These are phyloP conservation scores for Bothia castanella DNA, from an alignment of 1,284 basidiomycete genomes.

Conservation along the genomic window DNA sequence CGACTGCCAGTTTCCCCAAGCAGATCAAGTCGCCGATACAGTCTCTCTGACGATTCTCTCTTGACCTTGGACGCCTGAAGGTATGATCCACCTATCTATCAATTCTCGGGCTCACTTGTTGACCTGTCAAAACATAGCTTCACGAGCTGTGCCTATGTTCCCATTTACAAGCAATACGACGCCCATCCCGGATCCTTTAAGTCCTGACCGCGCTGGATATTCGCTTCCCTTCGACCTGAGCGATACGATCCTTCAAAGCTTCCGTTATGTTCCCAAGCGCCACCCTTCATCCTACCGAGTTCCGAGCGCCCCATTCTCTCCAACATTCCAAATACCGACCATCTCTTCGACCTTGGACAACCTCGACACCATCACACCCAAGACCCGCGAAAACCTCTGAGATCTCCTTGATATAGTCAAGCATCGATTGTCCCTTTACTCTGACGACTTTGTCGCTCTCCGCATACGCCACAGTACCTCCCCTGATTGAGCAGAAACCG, in stretches of 20 bases:
- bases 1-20: neutral
- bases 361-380: neutral
- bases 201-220: neutral
- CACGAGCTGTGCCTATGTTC: neutral
- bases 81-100: neutral
- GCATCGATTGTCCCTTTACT: neutral
- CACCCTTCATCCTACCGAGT: neutral
- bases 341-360: neutral
- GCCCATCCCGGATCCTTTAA: neutral
- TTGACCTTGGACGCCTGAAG: neutral
- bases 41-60: neutral
- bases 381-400: neutral
- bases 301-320: neutral
- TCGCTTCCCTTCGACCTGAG: neutral
- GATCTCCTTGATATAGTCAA: neutral
- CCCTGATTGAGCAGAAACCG: slow-evolving; percentile 1
- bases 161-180: neutral
- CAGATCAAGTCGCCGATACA: neutral
- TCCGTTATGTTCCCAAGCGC: neutral
- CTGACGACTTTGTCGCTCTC: neutral
- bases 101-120: neutral
- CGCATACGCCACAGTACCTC: neutral
- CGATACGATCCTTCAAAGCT: neutral
- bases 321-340: neutral
- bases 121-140: neutral